These are phyloP conservation scores for Diaporthe capsici DNA, from an alignment of 2,329 filamentous ascomycete species.

Conservation along the genomic window DNA sequence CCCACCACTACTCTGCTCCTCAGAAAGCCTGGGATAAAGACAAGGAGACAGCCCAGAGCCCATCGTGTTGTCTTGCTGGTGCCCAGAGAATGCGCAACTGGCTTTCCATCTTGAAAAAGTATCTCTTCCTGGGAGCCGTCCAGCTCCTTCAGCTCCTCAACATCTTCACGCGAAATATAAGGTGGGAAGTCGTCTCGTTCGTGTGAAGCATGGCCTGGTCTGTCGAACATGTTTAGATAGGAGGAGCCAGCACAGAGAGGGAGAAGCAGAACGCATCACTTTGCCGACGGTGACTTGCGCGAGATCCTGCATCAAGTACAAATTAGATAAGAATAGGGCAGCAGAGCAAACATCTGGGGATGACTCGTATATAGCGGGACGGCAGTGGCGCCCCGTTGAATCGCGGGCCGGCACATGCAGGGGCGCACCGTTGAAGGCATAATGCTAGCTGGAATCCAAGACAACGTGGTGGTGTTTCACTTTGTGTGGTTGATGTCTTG, in stretches of 20 bases:
- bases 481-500: slow-evolving; percentile 5
- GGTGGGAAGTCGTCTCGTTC: slow-evolving; percentile 9
- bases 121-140: slow-evolving; percentile 4
- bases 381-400: background rate
- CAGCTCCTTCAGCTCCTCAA: slow-evolving; percentile 25
- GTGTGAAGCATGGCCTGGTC: background rate
- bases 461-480: slow-evolving; percentile 17
- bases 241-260: background rate
- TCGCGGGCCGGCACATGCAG: background rate
- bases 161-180: slow-evolving; percentile 19
- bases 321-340: background rate
- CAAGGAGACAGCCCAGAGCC: background rate
- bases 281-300: background rate
- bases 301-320: background rate
- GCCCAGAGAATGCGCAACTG: background rate
- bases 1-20: background rate
- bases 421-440: background rate
- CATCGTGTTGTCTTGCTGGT: background rate
- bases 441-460: background rate
- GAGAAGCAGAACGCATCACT: background rate
- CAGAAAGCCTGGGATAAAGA: slow-evolving; percentile 14
- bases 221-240: slow-evolving; percentile 6
- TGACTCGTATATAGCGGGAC: background rate
- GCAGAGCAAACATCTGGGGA: background rate
- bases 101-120: background rate